phyloP scores from a whole-genome alignment of 768 basidiomycete species.

The Roridomyces roridus region DNA sequence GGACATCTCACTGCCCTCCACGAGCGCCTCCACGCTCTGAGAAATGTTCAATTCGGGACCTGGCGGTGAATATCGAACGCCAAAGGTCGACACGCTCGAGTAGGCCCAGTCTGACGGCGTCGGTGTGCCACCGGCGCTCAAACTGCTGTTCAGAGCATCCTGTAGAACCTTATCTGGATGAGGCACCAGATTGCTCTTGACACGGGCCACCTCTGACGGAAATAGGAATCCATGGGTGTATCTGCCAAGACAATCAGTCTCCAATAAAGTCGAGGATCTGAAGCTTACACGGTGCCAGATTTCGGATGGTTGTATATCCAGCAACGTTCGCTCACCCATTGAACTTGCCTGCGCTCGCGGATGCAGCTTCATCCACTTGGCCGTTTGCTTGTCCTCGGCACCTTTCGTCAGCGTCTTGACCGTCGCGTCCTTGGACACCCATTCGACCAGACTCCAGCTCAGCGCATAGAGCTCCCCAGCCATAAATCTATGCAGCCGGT shows the following conservation, averaged over 20 bases:
- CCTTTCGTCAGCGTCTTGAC: constrained; percentile 75
- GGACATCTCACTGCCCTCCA: constrained; percentile 92
- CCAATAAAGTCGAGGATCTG: constrained; percentile 2
- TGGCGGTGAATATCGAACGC: constrained; percentile 75
- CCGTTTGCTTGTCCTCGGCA: constrained; percentile 92
- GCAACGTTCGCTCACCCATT: constrained; percentile 92
- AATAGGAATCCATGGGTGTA: constrained; percentile 96
- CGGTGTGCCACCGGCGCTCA: constrained; percentile 37
- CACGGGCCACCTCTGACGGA: constrained; percentile 82
- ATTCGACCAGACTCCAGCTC: constrained; percentile 86
- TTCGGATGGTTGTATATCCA: constrained; percentile 99
- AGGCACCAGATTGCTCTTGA: constrained; percentile 60
- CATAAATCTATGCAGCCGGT: constrained; percentile 90
- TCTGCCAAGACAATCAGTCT: constrained; percentile 41
- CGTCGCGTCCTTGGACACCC: constrained; percentile 77
- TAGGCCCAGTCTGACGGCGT: constrained; percentile 71
- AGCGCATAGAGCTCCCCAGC: constrained; percentile 93
- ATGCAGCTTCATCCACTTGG: constrained; percentile 91
- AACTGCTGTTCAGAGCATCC: constrained; percentile 37
- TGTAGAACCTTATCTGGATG: constrained; percentile 54
- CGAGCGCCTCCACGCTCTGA: constrained; percentile 88
- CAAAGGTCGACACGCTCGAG: constrained; percentile 89
- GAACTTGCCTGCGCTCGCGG: constrained; percentile 77
- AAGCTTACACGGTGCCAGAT: constrained; percentile 87
- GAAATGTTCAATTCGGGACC: constrained; percentile 63